phyloP scores from a whole-genome alignment of 2,329 filamentous ascomycete species.

The Arthrobotrys entomopaga region DNA sequence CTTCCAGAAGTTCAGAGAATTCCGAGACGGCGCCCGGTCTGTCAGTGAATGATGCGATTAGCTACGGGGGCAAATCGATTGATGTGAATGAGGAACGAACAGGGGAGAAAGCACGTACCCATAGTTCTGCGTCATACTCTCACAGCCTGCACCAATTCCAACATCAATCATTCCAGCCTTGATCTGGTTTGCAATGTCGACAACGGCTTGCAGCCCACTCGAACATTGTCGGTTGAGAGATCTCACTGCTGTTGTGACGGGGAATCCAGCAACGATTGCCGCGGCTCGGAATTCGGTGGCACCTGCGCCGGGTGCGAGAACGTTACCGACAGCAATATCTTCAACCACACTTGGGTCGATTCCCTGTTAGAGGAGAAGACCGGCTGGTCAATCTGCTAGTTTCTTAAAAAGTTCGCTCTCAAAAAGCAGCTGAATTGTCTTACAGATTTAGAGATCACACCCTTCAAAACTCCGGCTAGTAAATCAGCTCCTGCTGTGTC shows the following conservation, averaged over 20 bases:
- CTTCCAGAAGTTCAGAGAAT: constrained; percentile 89
- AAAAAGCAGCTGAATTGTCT: background rate
- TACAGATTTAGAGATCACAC: constrained; percentile 81
- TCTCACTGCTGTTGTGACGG: constrained; percentile 83
- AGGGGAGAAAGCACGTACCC: constrained; percentile 69
- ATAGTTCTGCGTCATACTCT: constrained; percentile 95
- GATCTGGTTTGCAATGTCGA: constrained; percentile 95
- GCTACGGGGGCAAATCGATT: too few relatives aligned
- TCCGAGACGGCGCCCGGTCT: constrained; percentile 86
- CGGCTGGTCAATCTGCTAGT: too few relatives aligned
- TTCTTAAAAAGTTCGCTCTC: too few relatives aligned
- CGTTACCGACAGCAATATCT: constrained; percentile 90
- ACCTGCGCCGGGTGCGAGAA: constrained; percentile 90
- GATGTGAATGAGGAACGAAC: too few relatives aligned
- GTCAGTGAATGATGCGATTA: constrained; percentile 23
- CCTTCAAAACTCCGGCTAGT: constrained; percentile 82
- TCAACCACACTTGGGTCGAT: constrained; percentile 90
- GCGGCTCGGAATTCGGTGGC: constrained; percentile 97
- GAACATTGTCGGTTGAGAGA: constrained; percentile 94
- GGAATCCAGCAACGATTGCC: constrained; percentile 88
- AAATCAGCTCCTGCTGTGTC: constrained; percentile 89
- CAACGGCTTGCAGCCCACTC: constrained; percentile 88
- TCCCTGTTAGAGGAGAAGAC: constrained; percentile 26
- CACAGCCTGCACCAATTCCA: constrained; percentile 91
- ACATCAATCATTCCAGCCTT: constrained; percentile 91